Conservation (phyloP, 805 yeast species). For the Starmerella cellae region DNA sequence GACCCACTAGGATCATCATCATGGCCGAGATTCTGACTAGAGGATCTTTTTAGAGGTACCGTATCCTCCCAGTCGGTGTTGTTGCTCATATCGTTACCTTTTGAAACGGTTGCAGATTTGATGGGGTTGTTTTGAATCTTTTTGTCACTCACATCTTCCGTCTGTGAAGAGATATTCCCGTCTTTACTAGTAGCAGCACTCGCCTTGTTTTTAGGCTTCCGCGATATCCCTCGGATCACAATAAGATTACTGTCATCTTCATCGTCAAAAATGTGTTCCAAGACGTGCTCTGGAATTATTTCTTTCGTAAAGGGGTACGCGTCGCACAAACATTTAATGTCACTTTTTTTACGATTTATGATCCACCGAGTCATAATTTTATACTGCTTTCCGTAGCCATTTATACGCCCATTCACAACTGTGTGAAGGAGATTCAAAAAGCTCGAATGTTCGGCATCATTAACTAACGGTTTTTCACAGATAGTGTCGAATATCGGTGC, state of each 20-base stretch:
- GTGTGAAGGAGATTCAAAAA: conserved; percentile 44
- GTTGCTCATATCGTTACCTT: too few species aligned
- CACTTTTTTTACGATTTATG: neutral
- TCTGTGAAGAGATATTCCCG: too few species aligned
- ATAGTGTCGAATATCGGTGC: conserved; percentile 39
- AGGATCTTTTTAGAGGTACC: neutral
- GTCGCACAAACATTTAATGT: neutral
- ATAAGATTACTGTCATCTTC: neutral
- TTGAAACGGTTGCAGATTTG: too few species aligned
- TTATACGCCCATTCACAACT: conserved; percentile 6
- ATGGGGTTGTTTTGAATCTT: too few species aligned
- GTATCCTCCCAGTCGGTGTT: neutral
- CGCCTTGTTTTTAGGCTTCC: too few species aligned
- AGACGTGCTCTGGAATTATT: neutral
- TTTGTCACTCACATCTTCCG: too few species aligned
- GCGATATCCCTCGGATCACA: too few species aligned
- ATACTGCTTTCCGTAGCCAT: neutral
- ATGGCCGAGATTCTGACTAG: neutral
- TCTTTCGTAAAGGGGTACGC: neutral
- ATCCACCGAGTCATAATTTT: conserved; percentile 1
- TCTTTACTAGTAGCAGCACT: too few species aligned
- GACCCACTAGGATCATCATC: neutral
- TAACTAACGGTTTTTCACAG: conserved; percentile 35
- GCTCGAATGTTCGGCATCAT: conserved; percentile 62
- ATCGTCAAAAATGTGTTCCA: neutral